A percentile compares a stretch with the other conserved stretches of the same genome.
phyloP scores from a whole-genome alignment of 1,284 basidiomycete species.

The Cutaneotrichosporon cutaneum region DNA sequence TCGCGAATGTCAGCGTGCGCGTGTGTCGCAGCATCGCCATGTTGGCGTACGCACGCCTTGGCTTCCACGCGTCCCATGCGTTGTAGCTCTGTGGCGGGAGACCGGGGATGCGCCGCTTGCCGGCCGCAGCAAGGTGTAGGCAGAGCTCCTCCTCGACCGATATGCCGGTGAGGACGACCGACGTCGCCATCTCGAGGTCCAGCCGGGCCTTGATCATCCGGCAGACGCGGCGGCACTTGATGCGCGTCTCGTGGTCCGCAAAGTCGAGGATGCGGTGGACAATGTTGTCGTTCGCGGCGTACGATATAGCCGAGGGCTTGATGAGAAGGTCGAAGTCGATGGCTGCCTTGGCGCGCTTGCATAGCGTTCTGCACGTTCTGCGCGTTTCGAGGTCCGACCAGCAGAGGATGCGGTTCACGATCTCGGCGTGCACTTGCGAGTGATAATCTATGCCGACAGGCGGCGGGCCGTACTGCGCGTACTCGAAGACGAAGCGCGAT shows the following conservation, averaged over 20 bases:
- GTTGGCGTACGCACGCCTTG: neutral
- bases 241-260: constrained; percentile 1
- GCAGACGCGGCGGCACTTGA: constrained; percentile 1
- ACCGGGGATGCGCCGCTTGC: neutral
- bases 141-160: neutral
- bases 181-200: neutral
- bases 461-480: neutral
- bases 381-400: neutral
- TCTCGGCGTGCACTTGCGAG: neutral
- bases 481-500: neutral
- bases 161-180: neutral
- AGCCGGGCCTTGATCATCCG: neutral
- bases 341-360: neutral
- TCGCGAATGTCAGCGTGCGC: neutral
- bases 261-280: neutral
- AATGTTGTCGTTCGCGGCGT: neutral
- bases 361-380: neutral
- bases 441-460: neutral
- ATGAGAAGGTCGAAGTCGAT: neutral
- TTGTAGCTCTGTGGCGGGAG: constrained; percentile 4
- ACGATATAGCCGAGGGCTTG: neutral
- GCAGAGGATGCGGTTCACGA: neutral
- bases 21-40: neutral
- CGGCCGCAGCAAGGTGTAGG: neutral
- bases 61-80: neutral